Conservation (phyloP, 805 yeast genomes). For the Cyberlindnera suaveolens region DNA sequence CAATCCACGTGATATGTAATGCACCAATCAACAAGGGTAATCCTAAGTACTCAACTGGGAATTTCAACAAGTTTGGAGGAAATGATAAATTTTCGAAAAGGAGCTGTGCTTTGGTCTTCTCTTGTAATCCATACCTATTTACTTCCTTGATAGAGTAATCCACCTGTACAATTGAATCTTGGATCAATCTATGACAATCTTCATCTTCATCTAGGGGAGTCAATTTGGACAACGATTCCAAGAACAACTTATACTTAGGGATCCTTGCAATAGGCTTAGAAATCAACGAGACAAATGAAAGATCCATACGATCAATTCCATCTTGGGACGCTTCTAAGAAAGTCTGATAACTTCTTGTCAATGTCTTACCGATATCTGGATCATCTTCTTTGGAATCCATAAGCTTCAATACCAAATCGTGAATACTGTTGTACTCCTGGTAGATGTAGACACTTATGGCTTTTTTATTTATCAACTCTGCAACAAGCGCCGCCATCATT, state of each 20-base stretch:
- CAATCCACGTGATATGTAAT: conserved; percentile 34
- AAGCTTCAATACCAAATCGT: conserved; percentile 29
- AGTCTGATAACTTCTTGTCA: conserved; percentile 28
- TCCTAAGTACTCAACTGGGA: conserved; percentile 43
- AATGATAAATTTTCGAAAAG: conserved; percentile 16
- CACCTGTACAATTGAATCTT: conserved; percentile 11
- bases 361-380: conserved; percentile 16
- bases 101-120: conserved; percentile 12
- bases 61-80: conserved; percentile 10
- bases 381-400: conserved; percentile 25
- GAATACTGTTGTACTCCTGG: conserved; percentile 29
- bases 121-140: conserved; percentile 25
- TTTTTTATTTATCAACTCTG: conserved; percentile 17
- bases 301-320: conserved; percentile 31
- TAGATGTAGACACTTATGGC: conserved; percentile 26
- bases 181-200: conserved; percentile 11
- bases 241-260: conserved; percentile 43
- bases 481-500: conserved; percentile 19
- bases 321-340: conserved; percentile 40
- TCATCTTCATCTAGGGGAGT: conserved; percentile 18
- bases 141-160: conserved; percentile 23
- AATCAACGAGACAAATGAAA: conserved; percentile 46
- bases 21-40: conserved; percentile 39
- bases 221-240: conserved; percentile 34
- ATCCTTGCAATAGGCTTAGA: conserved; percentile 49